These are phyloP conservation scores for Sporothrix brasiliensis DNA, from an alignment of 2,329 filamentous ascomycete genomes.

Conservation along the genomic window DNA sequence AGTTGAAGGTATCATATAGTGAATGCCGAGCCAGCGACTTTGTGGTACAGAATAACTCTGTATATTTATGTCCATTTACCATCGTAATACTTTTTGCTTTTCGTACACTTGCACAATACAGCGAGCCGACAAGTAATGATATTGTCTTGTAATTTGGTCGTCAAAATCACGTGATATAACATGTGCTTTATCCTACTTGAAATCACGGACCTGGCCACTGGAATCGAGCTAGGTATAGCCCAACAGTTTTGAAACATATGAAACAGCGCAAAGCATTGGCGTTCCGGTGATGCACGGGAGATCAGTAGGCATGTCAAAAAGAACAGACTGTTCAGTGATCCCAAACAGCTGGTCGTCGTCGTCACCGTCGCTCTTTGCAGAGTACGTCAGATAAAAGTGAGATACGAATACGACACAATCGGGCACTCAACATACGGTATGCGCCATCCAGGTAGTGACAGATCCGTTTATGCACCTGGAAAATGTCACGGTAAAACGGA, in stretches of 20 bases:
- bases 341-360: neutral
- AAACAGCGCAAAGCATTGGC: conserved; percentile 15
- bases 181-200: neutral
- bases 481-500: neutral
- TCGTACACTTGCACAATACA: too few relatives aligned
- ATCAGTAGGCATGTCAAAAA: conserved; percentile 17
- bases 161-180: neutral
- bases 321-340: conserved; percentile 11
- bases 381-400: neutral
- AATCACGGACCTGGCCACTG: conserved; percentile 1
- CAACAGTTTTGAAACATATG: conserved; percentile 18
- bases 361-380: neutral
- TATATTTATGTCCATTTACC: too few relatives aligned
- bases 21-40: too few relatives aligned
- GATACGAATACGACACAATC: conserved; percentile 8
- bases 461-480: neutral
- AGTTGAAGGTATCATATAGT: too few relatives aligned
- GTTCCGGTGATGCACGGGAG: conserved; percentile 3
- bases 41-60: too few relatives aligned
- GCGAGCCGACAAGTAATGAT: neutral
- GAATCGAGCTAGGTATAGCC: conserved; percentile 16
- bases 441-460: conserved; percentile 5
- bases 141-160: too few relatives aligned
- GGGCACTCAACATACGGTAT: conserved; percentile 9
- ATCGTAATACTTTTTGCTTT: too few relatives aligned